These are phyloP conservation scores for Plasmopara muralis DNA, from an alignment of 352 stramenopile genomes.

Conservation along the genomic window DNA sequence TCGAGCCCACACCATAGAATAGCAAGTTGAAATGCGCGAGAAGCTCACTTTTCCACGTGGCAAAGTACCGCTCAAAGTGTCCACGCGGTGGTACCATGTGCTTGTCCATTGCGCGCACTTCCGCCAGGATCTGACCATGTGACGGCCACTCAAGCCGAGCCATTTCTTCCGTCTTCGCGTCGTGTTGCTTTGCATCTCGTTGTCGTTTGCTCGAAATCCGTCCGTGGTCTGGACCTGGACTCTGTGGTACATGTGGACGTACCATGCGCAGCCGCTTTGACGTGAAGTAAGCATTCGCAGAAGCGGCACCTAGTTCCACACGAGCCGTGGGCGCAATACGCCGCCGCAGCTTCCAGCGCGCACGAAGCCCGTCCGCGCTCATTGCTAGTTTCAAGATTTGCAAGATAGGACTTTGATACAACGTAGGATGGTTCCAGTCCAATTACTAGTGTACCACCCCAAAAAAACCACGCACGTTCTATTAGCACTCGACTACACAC, in stretches of 20 bases:
- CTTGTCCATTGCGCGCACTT: conserved; percentile 19
- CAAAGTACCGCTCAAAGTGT: conserved; percentile 23
- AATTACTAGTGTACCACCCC: too few relatives aligned
- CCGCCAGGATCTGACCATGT: conserved; percentile 16
- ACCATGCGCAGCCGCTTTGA: conserved; percentile 19
- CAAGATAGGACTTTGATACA: too few relatives aligned
- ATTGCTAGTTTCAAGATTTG: neutral
- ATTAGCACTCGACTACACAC: too few relatives aligned
- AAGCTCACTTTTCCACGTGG: conserved; percentile 38
- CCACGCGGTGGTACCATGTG: conserved; percentile 4
- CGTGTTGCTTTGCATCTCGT: conserved; percentile 1
- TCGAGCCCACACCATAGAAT: conserved; percentile 48
- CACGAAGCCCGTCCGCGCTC: conserved; percentile 17
- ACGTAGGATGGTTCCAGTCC: too few relatives aligned
- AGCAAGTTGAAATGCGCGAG: conserved; percentile 45
- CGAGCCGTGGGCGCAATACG: conserved; percentile 6
- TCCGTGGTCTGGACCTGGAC: too few relatives aligned
- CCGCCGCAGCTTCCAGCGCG: conserved; percentile 16
- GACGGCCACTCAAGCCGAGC: conserved; percentile 16
- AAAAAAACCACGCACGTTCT: too few relatives aligned
- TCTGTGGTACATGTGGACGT: too few relatives aligned
- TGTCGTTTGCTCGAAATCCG: neutral
- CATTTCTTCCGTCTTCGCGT: conserved; percentile 5
- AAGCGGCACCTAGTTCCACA: conserved; percentile 25
- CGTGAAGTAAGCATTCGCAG: conserved; percentile 37